Evolutionary conservation across 2,329 filamentous ascomycete species (phyloP), one percentile per base, ranked within the genome.

Genomic region (Calcarisporium arbuscula): DNA sequence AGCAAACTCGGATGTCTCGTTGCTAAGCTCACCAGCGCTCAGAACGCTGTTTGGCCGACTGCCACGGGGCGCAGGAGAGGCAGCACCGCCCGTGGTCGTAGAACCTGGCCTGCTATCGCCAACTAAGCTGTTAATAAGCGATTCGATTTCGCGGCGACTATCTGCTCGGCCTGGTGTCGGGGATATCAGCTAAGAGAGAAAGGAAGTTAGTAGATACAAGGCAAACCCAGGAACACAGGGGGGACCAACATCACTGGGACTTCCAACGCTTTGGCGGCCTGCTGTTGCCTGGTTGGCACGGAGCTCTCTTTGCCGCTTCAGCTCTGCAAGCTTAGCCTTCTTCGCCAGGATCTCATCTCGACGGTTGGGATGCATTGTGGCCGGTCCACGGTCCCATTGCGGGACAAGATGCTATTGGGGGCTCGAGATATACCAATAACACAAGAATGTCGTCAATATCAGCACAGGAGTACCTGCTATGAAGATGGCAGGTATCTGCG

Each of bases 281-380:
- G 74, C 74, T 40, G 72, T 77, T 49, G 85, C 79, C 57, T 94
- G 85, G 56, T 75, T 85, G 45, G 85, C 77, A 40, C 89, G 77
- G 49, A 90, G 67, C 59, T 94, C 88, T 50, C 92, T 78, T 65
- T 95, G 88, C 43, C 85, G 79, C 68, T 95, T 95, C 46, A 98
- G 75, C 72, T 96, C 92, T 32, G 86, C 89, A 52, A 98, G 86
- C 71, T 92, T 95, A 44, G 89, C 90, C 70, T 86, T 90, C 68
- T 98, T 98, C 49, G 88, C 89, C 51, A 92, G 70, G 49, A 98
- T 95, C 70, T 98, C 92, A 70, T 95, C 88, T 68, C 87, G 84
- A 52, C 89, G 83, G 72, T 89, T 82, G n/a, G n/a, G n/a, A 65
- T 82, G 78, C 71, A 82, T 82, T 47, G 53, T 65, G 60, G 42